These are phyloP conservation scores for Debaryomycetaceae sp. DNA, from an alignment of 1,139 yeast species.

Conservation along the genomic window DNA sequence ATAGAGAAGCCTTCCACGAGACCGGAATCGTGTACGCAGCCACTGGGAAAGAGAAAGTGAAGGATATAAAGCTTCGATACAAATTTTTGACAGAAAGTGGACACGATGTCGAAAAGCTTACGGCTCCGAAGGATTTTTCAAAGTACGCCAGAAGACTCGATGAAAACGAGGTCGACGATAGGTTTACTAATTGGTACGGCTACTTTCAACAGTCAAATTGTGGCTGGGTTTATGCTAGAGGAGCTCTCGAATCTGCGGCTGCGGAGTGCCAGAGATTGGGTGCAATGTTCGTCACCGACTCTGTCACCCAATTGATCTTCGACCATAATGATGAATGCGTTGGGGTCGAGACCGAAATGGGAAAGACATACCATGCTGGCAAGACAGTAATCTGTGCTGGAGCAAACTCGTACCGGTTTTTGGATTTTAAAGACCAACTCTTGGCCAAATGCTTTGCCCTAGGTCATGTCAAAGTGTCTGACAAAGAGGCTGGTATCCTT, in stretches of 20 bases:
- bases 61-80: conserved; percentile 4
- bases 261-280: conserved; percentile 24
- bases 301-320: conserved; percentile 17
- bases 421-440: conserved; percentile 29
- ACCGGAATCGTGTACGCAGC: conserved; percentile 23
- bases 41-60: conserved; percentile 5
- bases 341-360: conserved; percentile 14
- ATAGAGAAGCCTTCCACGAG: conserved; percentile 21
- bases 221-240: conserved; percentile 32
- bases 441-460: conserved; percentile 37
- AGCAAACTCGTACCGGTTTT: conserved; percentile 29
- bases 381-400: conserved; percentile 32
- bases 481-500: conserved; percentile 27
- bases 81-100: conserved; percentile 4
- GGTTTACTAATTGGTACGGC: conserved; percentile 16
- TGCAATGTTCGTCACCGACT: conserved; percentile 28
- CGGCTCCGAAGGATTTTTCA: conserved; percentile 11
- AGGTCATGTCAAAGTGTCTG: conserved; percentile 34
- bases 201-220: conserved; percentile 18
- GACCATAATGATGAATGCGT: conserved; percentile 5
- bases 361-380: conserved; percentile 19
- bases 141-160: conserved; percentile 5
- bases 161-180: not conserved
- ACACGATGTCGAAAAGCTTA: conserved; percentile 7
- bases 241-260: conserved; percentile 22